Percentiles rank a stretch among this genome's conserved stretches.
phyloP scores from a whole-genome alignment of 495 filamentous ascomycete genomes.

The Aspergillus coremiiformis region DNA sequence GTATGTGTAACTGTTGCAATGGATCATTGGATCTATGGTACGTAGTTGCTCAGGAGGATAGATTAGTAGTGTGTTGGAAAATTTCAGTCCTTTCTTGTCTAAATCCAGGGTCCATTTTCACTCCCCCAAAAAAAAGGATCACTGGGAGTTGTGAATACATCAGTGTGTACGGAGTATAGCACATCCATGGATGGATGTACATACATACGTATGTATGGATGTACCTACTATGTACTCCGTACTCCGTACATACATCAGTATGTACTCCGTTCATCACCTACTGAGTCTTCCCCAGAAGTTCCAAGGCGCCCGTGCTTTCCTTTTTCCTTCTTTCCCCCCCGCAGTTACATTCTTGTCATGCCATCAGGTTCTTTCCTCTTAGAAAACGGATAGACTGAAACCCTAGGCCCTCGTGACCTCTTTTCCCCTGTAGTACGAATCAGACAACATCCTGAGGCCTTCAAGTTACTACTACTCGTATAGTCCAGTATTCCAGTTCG shows the following conservation, averaged over 20 bases:
- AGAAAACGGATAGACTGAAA: neutral
- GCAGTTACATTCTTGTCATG: slow-evolving; percentile 6
- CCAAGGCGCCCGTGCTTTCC: neutral
- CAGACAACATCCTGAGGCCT: neutral
- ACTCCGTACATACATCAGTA: no score
- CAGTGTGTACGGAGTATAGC: no score
- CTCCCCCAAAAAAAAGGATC: no score
- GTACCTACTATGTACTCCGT: neutral
- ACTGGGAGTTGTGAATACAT: no score
- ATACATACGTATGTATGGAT: neutral
- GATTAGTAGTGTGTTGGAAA: no score
- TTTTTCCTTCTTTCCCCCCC: neutral
- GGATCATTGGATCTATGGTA: no score
- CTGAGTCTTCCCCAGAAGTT: neutral
- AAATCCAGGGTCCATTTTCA: neutral
- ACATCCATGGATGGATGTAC: no score
- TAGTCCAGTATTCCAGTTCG: no score
- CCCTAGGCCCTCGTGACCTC: neutral
- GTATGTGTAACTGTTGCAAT: no score
- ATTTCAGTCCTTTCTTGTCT: no score
- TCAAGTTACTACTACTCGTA: neutral
- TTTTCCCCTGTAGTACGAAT: neutral
- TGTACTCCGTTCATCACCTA: no score
- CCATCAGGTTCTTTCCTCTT: neutral
- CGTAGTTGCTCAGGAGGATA: no score